Base-by-base conservation (phyloP, 2,329 filamentous ascomycete genomes). In the Phaeosphaeriaceae sp. region DNA sequence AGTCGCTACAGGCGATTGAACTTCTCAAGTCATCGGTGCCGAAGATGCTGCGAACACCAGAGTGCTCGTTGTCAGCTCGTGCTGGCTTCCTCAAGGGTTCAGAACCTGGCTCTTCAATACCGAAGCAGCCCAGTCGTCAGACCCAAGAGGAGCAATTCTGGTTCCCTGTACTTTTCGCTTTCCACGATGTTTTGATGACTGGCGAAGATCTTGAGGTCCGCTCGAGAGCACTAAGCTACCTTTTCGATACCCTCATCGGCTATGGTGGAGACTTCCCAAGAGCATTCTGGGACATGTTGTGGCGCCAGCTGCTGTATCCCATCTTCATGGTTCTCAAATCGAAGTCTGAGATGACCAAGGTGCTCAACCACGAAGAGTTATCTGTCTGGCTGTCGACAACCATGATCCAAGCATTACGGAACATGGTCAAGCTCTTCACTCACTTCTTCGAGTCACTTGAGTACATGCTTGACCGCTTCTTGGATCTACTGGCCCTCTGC, bases 361-460 rank as follows among this genome's bases (percentile, higher is more conserved):
- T 94, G 15, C 86, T 94, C 35, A 98, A 94, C 72, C 94, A 97
- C 71, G 96, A 99, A 78, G 95, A 99, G 74, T 85, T 98, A 21
- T 98, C 95, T 0, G 95, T 99, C 2, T 99, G 95, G 95, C 85
- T 99, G 23, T 98, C 95, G 0, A 99, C 95, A 0, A 99, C 95
- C 9, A 97, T 99, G 92, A 99, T 99, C 43, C 95, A 99, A 77
- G 95, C 95, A 1, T 83, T 99, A 55, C 90, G 95, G 59, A 97
- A 98, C 79, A 97, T 99, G 92, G 98, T 99, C 70, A 94, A 93
- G 0, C 86, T 99, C 23, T 99, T 99, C 78, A 99, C 96, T 0
- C 96, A 99, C 79, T 99, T 98, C 79, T 99, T 99, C 66, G 92
- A 96, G 59, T 89, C 93, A 0, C 82, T 99, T 10, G 93, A 98